Evolutionary conservation across 495 filamentous ascomycete species (phyloP), one percentile per base, ranked within the genome.

Genomic region (Talaromyces liani): DNA sequence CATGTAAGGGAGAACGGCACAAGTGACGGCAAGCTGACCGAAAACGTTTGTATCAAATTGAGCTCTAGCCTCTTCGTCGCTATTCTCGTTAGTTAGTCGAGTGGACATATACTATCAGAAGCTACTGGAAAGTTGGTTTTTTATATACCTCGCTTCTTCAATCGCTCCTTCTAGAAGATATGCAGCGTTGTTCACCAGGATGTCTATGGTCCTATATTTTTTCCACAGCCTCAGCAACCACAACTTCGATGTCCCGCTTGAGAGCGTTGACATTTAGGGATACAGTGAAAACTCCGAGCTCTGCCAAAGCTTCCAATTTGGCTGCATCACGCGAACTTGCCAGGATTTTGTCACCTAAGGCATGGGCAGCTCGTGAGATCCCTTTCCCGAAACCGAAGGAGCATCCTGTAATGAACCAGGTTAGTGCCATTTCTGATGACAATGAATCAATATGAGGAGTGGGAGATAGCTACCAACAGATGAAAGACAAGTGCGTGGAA

Each of bases 101-200:
- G 8, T 36, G 1, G 9, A 36, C 10, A 1, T 36, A 4, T 36
- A 36, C 1, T 4, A 10, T 36, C 33, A 36, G 33, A 36, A 36
- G 9, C 1, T 2, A 4, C 33, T 36, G 10, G 3, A 12, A 36
- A 12, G 33, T 36, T 36, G 33, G 10, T 4, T 10, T 10, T 36
- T 4, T 3, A 36, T 36, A 12, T 45, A 60, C 58, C 67, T 70
- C 7, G 70, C 67, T 65, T 75, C 73, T 64, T 80, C 75, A 3
- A 76, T 69, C 9, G 69, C 68, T 3, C 70, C 72, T 20, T 71
- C 73, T 24, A 75, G 77, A 4, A 74, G 74, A 39, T 76, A 81
- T 2, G 83, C 85, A 14, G 84, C 84, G 63, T 84, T 86, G 65
- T 85, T 85, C 18, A 87, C 79, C 33, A 88, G 64, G 22, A 86